phyloP scores from a whole-genome alignment of 305 asterid genomes.

The Coffea humblotiana region DNA sequence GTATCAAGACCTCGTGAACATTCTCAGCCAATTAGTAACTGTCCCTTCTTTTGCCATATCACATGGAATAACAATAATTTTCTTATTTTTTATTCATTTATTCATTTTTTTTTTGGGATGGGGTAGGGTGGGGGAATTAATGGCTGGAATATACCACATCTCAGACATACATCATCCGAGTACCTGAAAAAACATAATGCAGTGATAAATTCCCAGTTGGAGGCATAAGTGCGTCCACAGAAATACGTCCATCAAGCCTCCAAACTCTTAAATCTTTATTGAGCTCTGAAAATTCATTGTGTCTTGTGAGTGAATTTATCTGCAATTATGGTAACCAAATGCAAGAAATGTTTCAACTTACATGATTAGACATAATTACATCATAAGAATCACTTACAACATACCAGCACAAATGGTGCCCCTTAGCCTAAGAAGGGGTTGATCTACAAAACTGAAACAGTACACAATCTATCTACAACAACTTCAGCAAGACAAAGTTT shows the following conservation, averaged over 20 bases:
- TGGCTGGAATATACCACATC: too few relatives aligned
- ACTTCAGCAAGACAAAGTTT: slow-evolving; percentile 90
- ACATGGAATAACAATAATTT: too few relatives aligned
- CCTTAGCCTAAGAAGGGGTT: slow-evolving; percentile 89
- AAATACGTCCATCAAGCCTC: slow-evolving; percentile 62
- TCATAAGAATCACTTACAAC: slow-evolving; percentile 13
- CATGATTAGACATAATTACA: background rate
- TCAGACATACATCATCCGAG: slow-evolving; percentile 3
- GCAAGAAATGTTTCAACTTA: slow-evolving; percentile 13
- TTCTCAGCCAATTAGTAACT: too few relatives aligned
- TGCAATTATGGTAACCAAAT: slow-evolving; percentile 36
- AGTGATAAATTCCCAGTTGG: slow-evolving; percentile 83
- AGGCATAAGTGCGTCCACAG: slow-evolving; percentile 90
- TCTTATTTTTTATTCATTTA: too few relatives aligned
- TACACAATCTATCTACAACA: slow-evolving; percentile 82
- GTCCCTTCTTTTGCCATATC: too few relatives aligned
- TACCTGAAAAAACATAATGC: slow-evolving; percentile 94
- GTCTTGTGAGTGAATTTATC: slow-evolving; percentile 85
- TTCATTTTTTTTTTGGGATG: too few relatives aligned
- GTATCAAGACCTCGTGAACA: too few relatives aligned
- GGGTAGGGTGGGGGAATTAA: too few relatives aligned
- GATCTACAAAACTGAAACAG: slow-evolving; percentile 95
- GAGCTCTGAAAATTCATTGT: slow-evolving; percentile 84
- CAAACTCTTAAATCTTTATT: slow-evolving; percentile 77
- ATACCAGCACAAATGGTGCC: slow-evolving; percentile 96